Evolutionary conservation across 306 rosid genomes (phyloP).

Genomic region (Citrullus mucosospermus): DNA sequence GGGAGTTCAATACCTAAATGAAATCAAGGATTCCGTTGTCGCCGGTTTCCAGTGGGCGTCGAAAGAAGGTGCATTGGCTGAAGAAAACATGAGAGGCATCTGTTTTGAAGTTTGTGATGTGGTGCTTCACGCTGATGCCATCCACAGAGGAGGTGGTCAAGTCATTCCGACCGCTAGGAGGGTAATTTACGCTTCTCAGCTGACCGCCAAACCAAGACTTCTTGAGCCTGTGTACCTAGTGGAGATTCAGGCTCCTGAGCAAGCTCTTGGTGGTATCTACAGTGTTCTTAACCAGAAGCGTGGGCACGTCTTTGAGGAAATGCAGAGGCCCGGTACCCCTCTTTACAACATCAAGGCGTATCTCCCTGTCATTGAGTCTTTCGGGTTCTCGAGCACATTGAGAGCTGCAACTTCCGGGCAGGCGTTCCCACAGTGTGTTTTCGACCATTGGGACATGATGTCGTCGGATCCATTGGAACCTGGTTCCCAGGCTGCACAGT

Average conservation of each 20-base stretch:
- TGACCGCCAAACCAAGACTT: slow-evolving; percentile 72
- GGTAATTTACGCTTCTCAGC: slow-evolving; percentile 59
- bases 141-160: slow-evolving; percentile 85
- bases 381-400: slow-evolving; percentile 56
- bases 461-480: slow-evolving; percentile 62
- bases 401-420: slow-evolving; percentile 96
- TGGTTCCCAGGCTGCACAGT: slow-evolving; percentile 49
- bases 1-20: slow-evolving; percentile 77
- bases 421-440: slow-evolving; percentile 86
- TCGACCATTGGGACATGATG: slow-evolving; percentile 97
- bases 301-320: slow-evolving; percentile 65
- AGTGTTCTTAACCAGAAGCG: slow-evolving; percentile 76
- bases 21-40: slow-evolving; percentile 71
- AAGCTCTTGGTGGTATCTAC: slow-evolving; percentile 72
- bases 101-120: slow-evolving; percentile 78
- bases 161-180: slow-evolving; percentile 76
- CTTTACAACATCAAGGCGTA: slow-evolving; percentile 73
- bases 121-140: slow-evolving; percentile 64
- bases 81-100: slow-evolving; percentile 73
- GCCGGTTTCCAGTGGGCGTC: slow-evolving; percentile 88
- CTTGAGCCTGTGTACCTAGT: slow-evolving; percentile 76
- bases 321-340: slow-evolving; percentile 76
- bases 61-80: slow-evolving; percentile 71
- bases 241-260: slow-evolving; percentile 81
- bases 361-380: slow-evolving; percentile 63